Conservation (phyloP, 2,329 filamentous ascomycete genomes). For the Colletotrichum sojae region DNA sequence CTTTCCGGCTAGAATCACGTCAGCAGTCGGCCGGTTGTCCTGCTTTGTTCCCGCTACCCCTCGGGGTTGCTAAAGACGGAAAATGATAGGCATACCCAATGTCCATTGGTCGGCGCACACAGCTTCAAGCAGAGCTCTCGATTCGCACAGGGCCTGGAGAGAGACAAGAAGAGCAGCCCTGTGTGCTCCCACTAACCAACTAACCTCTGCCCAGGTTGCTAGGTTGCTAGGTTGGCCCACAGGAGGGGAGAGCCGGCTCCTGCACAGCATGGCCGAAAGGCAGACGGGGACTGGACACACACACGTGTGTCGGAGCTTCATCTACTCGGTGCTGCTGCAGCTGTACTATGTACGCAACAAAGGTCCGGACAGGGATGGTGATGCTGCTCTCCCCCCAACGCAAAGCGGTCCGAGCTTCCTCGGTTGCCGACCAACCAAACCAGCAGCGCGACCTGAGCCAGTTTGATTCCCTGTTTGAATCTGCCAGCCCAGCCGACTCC, state of each 20-base stretch:
- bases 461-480: conserved; percentile 39
- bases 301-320: conserved; percentile 21
- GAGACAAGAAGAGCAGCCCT: neutral
- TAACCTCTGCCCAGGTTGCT: too few species aligned
- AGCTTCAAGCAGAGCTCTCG: conserved; percentile 3
- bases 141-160: conserved; percentile 30
- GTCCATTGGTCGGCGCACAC: conserved; percentile 15
- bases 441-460: conserved; percentile 1
- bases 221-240: neutral
- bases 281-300: neutral
- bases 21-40: conserved; percentile 13
- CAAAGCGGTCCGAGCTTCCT: conserved; percentile 37
- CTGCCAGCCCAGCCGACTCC: conserved; percentile 28
- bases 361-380: conserved; percentile 40
- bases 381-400: conserved; percentile 28
- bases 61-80: conserved; percentile 5
- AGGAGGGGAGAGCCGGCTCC: neutral
- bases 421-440: conserved; percentile 37
- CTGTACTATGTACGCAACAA: conserved; percentile 20
- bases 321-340: conserved; percentile 7
- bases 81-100: conserved; percentile 9
- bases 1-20: conserved; percentile 31
- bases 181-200: too few species aligned
- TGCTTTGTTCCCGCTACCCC: neutral
- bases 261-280: neutral